Conservation (phyloP, 2,329 filamentous ascomycete species). For the Colletotrichum tropicale region DNA sequence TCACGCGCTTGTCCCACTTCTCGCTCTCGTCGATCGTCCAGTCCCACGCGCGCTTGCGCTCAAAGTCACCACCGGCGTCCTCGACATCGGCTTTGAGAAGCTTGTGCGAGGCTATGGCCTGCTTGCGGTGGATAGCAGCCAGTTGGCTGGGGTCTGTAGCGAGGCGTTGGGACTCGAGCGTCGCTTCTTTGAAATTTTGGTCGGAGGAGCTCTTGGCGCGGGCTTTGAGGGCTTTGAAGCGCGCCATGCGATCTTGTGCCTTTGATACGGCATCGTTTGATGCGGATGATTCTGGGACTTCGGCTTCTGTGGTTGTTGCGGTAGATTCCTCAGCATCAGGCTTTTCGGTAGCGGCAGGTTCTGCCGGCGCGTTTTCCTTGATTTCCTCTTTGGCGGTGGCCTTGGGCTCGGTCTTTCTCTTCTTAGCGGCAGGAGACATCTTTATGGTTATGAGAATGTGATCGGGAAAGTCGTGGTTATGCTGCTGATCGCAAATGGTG, state of each 20-base stretch:
- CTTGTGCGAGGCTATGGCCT: conserved; percentile 89
- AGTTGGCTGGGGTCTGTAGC: conserved; percentile 80
- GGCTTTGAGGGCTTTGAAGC: conserved; percentile 87
- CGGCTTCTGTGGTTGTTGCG: conserved; percentile 25
- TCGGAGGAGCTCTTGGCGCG: conserved; percentile 75
- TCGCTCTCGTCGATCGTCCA: conserved; percentile 97
- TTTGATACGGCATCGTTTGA: conserved; percentile 40
- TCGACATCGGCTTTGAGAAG: conserved; percentile 91
- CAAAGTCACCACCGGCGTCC: conserved; percentile 87
- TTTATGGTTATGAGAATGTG: background rate
- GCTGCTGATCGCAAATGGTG: background rate
- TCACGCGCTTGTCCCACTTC: conserved; percentile 88
- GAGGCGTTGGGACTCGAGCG: conserved; percentile 80
- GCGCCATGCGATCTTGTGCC: conserved; percentile 72
- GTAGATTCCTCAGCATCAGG: conserved; percentile 15
- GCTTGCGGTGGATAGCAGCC: conserved; percentile 79
- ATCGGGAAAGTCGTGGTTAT: background rate
- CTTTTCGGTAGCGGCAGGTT: conserved; percentile 21
- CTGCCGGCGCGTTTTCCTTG: background rate
- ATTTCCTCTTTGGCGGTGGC: conserved; percentile 23
- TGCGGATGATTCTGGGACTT: conserved; percentile 15
- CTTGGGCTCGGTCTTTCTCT: conserved; percentile 43
- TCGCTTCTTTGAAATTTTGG: conserved; percentile 83
- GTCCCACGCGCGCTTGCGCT: conserved; percentile 97
- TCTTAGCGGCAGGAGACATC: conserved; percentile 50